Conservation (phyloP, 805 yeast genomes). For the Candida verbasci region DNA sequence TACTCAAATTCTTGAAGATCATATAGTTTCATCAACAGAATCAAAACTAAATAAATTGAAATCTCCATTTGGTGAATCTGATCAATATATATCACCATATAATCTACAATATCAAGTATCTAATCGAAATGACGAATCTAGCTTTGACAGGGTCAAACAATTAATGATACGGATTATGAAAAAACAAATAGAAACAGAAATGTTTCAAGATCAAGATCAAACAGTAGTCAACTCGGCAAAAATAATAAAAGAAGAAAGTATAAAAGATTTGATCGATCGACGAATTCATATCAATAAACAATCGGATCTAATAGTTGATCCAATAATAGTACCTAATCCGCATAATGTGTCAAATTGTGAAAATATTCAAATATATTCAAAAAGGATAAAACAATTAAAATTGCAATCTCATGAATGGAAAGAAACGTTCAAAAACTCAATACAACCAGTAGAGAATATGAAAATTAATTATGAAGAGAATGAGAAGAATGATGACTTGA, state of each 20-base stretch:
- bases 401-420: constrained; percentile 49
- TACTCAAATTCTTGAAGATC: constrained; percentile 17
- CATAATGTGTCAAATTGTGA: constrained; percentile 49
- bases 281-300: constrained; percentile 52
- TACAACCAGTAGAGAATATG: constrained; percentile 14
- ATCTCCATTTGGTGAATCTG: constrained; percentile 11
- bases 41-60: background rate
- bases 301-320: constrained; percentile 18
- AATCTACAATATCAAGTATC: constrained; percentile 12
- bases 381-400: constrained; percentile 40
- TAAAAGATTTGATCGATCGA: constrained; percentile 57
- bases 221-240: constrained; percentile 52
- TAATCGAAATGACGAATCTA: constrained; percentile 54
- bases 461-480: constrained; percentile 4
- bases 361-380: constrained; percentile 43
- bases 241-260: constrained; percentile 59
- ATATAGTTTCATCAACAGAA: constrained; percentile 11
- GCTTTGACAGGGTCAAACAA: constrained; percentile 62
- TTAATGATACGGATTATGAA: constrained; percentile 64
- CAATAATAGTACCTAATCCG: constrained; percentile 50
- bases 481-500: constrained; percentile 10
- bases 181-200: constrained; percentile 36
- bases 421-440: constrained; percentile 18
- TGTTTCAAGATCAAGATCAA: constrained; percentile 29
- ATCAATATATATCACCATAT: constrained; percentile 24